phyloP scores from a whole-genome alignment of 139 green algal genomes.

The Tetradesmus obliquus region DNA sequence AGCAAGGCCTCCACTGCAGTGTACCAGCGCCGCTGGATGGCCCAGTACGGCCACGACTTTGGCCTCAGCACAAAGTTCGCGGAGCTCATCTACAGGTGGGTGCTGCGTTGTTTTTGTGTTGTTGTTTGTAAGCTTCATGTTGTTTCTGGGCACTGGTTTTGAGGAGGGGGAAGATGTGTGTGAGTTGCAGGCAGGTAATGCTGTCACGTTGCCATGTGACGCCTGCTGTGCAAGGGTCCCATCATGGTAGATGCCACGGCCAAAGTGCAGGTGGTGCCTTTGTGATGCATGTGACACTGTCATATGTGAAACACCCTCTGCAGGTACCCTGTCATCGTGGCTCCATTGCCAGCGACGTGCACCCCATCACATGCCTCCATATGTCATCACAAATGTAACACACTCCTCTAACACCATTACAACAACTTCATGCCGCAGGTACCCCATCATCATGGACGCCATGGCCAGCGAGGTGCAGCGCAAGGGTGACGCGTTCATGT shows the following conservation, averaged over 20 bases:
- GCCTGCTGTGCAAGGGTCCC: constrained; percentile 20
- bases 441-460: constrained; percentile 82
- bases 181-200: too few relatives aligned
- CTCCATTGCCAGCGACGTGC: too few relatives aligned
- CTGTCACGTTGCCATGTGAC: too few relatives aligned
- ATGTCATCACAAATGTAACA: neutral
- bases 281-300: too few relatives aligned
- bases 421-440: constrained; percentile 29
- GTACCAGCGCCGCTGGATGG: constrained; percentile 81
- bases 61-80: constrained; percentile 65
- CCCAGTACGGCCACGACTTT: constrained; percentile 90
- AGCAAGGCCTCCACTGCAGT: constrained; percentile 59
- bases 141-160: neutral
- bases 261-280: constrained; percentile 73
- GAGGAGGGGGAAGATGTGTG: neutral
- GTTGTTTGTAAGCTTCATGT: neutral
- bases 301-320: too few relatives aligned
- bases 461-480: constrained; percentile 88
- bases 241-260: constrained; percentile 84
- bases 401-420: neutral
- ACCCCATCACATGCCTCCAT: too few relatives aligned
- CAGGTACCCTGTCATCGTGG: too few relatives aligned
- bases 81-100: constrained; percentile 61
- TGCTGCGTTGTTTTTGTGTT: neutral
- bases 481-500: constrained; percentile 87